A percentile compares a stretch with the other conserved stretches of the same genome.
phyloP scores from a whole-genome alignment of 805 yeast genomes.

The Helenozyma rhizophorensis region DNA sequence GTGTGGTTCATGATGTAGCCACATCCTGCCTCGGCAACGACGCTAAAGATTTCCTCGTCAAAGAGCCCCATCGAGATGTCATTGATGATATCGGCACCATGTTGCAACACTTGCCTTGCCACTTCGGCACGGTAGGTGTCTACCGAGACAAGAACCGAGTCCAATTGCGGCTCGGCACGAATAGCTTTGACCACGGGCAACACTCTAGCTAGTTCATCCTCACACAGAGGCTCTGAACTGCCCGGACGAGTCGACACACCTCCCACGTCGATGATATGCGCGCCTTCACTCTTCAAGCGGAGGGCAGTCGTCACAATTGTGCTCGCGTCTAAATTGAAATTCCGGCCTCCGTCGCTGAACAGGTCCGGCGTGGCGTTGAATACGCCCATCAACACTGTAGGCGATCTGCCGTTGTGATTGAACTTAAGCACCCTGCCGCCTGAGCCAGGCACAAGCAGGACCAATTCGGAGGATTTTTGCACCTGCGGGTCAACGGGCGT shows the following conservation, averaged over 20 bases:
- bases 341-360: slow-evolving; percentile 81
- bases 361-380: slow-evolving; percentile 92
- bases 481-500: slow-evolving; percentile 32
- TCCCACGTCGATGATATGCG: slow-evolving; percentile 84
- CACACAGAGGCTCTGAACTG: slow-evolving; percentile 52
- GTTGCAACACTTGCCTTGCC: slow-evolving; percentile 60
- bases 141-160: slow-evolving; percentile 59
- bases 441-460: slow-evolving; percentile 46
- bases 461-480: slow-evolving; percentile 49
- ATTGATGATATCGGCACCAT: slow-evolving; percentile 89
- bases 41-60: slow-evolving; percentile 61
- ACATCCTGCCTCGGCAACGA: slow-evolving; percentile 65
- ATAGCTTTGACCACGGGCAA: slow-evolving; percentile 65
- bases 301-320: slow-evolving; percentile 44
- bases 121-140: slow-evolving; percentile 82
- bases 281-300: slow-evolving; percentile 52
- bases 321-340: slow-evolving; percentile 25
- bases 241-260: slow-evolving; percentile 93
- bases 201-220: slow-evolving; percentile 69
- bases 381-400: slow-evolving; percentile 82
- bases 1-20: slow-evolving; percentile 83
- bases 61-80: slow-evolving; percentile 81
- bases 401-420: slow-evolving; percentile 42
- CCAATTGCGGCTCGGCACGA: slow-evolving; percentile 38
- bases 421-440: slow-evolving; percentile 22